Evolutionary conservation across 78 protist genomes (phyloP), one percentile per base, ranked within the genome.

Genomic region (Capsaspora owczarzaki): DNA sequence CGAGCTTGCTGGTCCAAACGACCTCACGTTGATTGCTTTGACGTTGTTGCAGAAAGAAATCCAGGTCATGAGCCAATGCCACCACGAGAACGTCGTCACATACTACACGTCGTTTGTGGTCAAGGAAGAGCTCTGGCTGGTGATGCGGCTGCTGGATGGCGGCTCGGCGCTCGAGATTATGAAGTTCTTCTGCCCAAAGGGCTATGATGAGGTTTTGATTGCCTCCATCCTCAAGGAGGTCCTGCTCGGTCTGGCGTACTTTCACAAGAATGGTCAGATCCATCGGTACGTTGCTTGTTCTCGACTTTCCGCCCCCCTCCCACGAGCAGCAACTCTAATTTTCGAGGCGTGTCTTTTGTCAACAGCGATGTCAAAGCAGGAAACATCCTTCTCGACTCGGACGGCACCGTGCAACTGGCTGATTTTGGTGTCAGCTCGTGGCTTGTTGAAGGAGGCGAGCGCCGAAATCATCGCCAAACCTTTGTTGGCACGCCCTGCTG

Each of bases 401-500:
- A 78, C 27, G 98, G 98, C 29, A 88, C 83, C 23, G 96, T 94
- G 42, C 95, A 94, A 78, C 89, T 98, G 22, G 98, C 98, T 41
- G 99, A 98, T 76, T 96, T 98, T 82, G 99, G 99, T 27, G 99
- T 96, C 23, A 76, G 69, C 35, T 47, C 78, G 41, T 41, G 66
- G 78, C 35, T 63, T 68, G 27, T 56, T 14, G 74, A 75, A 22
- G 76, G 76, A n/a, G 79, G 72, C 6, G 80, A 74, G 89, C 61
- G 75, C 83, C 16, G 90, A 81, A 43, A 87, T 85, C 72, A 91
- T 83, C 68, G 95, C 61, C 68, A 92, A 49, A 96, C 98, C 35
- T 93, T 94, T 70, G 95, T 92, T 35, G 99, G 99, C 10, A 90
- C 96, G 29, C 96, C 95, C 61, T 91, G 92, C 85, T 96, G 96